Base-by-base conservation (phyloP, 805 yeast genomes). In the Candida schatavii region DNA sequence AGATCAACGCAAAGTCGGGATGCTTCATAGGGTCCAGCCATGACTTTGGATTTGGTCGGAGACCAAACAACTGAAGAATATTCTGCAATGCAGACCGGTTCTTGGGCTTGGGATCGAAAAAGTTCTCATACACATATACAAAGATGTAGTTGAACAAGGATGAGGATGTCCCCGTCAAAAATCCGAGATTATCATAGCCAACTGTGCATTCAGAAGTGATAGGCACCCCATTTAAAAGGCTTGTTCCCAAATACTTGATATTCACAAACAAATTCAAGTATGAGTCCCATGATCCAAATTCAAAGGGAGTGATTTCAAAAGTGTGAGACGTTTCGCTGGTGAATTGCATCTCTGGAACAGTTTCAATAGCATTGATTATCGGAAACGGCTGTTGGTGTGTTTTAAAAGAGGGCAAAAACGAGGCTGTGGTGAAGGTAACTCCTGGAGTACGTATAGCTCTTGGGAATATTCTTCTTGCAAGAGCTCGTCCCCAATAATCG, bases 401-500 rank as follows among this genome's bases (percentile, higher is more conserved):
- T 45, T 50, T 49, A 46, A 72, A 79, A 23, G 73, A 64, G 13
- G 52, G 36, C 3, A 72, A 47, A 1, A 57, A 47, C 11, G 68
- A 55, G 2, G 74, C 54, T 0, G 74, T 66, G 0, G 75, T 60
- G 19, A 76, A 47, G 0, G 78, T 66, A 2, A 56, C 47, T 11
- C 70, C 66, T 2, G 72, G 66, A 2, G 64, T 47, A 25, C 68
- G 45, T 4, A 64, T 55, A 9, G 54, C 39, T 19, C 53, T 52
- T 0, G 74, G 70, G 39, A 77, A 73, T 2, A 78, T 61, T 28
- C 62, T 66, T 43, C 76, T 64, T 2, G 78, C 64, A 27, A 82
- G 61, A 0, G 85, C 86, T 45, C 80, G 64, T 0, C 85, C 87
- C 84, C 85, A 79, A 50, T 81, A 81, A 51, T 82, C 88, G 0